phyloP scores from a whole-genome alignment of 805 yeast species.

The Candida xyloterini region DNA sequence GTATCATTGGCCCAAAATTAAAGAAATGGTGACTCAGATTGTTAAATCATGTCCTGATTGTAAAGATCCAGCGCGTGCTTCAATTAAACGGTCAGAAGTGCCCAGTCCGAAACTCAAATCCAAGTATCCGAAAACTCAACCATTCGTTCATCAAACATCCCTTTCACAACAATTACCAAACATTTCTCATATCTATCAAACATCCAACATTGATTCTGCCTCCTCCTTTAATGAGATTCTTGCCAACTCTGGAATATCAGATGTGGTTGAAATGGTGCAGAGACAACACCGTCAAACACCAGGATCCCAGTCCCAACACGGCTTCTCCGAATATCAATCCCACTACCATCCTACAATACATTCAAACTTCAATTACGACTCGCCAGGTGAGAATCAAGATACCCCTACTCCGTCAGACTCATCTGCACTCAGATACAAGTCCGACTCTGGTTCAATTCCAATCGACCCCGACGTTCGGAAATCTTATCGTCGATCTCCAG shows the following conservation, averaged over 20 bases:
- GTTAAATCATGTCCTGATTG: constrained; percentile 76
- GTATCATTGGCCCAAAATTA: constrained; percentile 90
- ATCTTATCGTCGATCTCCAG: background rate
- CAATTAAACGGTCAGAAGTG: constrained; percentile 18
- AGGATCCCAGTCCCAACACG: constrained; percentile 6
- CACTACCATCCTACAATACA: constrained; percentile 12
- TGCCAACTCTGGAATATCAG: constrained; percentile 41
- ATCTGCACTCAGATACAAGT: background rate
- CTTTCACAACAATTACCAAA: constrained; percentile 16
- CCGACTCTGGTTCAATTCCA: constrained; percentile 1
- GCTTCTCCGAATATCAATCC: constrained; percentile 10
- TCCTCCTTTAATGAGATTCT: constrained; percentile 37
- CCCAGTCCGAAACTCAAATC: constrained; percentile 12
- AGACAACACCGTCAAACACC: constrained; percentile 16
- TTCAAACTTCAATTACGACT: constrained; percentile 8
- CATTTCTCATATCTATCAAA: constrained; percentile 13
- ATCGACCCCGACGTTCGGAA: constrained; percentile 8
- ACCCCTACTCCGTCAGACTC: constrained; percentile 57
- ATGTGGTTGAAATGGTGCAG: constrained; percentile 61
- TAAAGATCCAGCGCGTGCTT: constrained; percentile 36
- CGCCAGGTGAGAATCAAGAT: constrained; percentile 41
- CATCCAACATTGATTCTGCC: constrained; percentile 30
- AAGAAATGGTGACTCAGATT: constrained; percentile 79
- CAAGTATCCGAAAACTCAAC: constrained; percentile 3
- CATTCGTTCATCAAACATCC: constrained; percentile 6